Evolutionary conservation across 352 stramenopile species (phyloP).

Genomic region (Phytophthora europaea): DNA sequence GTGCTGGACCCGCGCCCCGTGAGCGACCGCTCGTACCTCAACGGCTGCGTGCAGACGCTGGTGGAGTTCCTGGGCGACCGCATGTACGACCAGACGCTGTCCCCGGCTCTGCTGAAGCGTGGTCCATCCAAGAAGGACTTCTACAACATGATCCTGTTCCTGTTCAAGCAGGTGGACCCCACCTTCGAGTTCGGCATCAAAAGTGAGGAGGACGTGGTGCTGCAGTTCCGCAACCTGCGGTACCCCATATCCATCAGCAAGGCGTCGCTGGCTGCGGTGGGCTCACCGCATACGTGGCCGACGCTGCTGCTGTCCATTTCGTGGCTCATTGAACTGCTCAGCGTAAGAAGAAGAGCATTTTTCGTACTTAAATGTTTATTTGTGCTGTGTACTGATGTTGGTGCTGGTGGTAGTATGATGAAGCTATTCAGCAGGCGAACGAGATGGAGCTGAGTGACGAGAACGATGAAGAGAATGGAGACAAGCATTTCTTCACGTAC

Average conservation of each 20-base stretch:
- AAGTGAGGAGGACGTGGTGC: conserved; percentile 82
- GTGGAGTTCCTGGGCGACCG: conserved; percentile 94
- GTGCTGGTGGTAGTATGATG: conserved; percentile 78
- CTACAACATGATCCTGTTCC: conserved; percentile 97
- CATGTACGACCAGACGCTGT: conserved; percentile 94
- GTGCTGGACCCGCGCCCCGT: conserved; percentile 88
- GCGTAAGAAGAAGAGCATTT: conserved; percentile 39
- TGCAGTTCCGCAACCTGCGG: conserved; percentile 75
- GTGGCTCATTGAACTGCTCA: conserved; percentile 97
- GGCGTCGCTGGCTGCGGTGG: conserved; percentile 94
- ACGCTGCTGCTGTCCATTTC: conserved; percentile 95
- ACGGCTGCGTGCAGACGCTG: conserved; percentile 92
- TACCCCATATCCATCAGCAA: conserved; percentile 99
- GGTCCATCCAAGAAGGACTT: conserved; percentile 98
- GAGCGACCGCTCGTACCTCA: conserved; percentile 94
- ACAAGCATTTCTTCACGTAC: conserved; percentile 97
- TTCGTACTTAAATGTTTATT: not conserved
- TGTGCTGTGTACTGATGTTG: conserved; percentile 16
- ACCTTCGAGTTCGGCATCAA: conserved; percentile 85
- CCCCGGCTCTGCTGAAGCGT: conserved; percentile 91
- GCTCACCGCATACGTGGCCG: conserved; percentile 97
- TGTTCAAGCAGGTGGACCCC: conserved; percentile 96
- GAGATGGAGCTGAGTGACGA: conserved; percentile 58
- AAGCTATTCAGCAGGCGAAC: conserved; percentile 68
- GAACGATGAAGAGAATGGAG: conserved; percentile 77